A percentile compares a stretch with the other conserved stretches of the same genome.
phyloP scores from a whole-genome alignment of 306 rosid species.

The Vigna hirtella region DNA sequence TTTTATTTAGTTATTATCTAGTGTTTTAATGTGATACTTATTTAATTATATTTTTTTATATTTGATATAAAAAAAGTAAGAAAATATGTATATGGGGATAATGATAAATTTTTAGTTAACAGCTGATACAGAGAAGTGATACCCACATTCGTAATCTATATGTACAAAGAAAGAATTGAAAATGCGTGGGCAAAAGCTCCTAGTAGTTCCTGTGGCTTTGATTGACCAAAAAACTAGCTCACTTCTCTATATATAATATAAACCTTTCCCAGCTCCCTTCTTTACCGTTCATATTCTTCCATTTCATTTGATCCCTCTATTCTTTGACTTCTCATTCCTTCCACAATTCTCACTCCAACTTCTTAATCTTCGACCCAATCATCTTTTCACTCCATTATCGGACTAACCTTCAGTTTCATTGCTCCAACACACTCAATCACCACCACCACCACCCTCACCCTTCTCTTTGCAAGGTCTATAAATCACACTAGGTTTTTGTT shows the following conservation, averaged over 20 bases:
- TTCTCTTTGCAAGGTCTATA: too few species aligned
- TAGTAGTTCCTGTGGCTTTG: too few species aligned
- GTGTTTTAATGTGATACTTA: too few species aligned
- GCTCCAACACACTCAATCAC: not conserved
- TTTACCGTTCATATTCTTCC: not conserved
- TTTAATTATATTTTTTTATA: too few species aligned
- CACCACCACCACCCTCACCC: not conserved
- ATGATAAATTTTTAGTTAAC: too few species aligned
- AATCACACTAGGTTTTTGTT: not conserved
- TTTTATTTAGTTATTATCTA: too few species aligned
- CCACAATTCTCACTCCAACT: not conserved
- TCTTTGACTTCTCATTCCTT: not conserved
- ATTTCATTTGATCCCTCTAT: not conserved
- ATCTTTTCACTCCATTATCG: not conserved
- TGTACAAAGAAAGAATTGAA: not conserved
- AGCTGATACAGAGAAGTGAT: too few species aligned
- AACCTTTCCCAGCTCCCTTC: not conserved
- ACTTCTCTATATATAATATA: conserved; percentile 7
- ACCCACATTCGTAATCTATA: not conserved
- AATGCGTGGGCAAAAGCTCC: not conserved
- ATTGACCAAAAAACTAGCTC: not conserved
- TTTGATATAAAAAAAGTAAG: too few species aligned
- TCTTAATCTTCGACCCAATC: not conserved
- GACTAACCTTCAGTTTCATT: not conserved
- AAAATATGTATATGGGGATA: too few species aligned